Evolutionary conservation across 345 rosid genomes (phyloP).

Genomic region (rapeseed (Brassica napus)): DNA sequence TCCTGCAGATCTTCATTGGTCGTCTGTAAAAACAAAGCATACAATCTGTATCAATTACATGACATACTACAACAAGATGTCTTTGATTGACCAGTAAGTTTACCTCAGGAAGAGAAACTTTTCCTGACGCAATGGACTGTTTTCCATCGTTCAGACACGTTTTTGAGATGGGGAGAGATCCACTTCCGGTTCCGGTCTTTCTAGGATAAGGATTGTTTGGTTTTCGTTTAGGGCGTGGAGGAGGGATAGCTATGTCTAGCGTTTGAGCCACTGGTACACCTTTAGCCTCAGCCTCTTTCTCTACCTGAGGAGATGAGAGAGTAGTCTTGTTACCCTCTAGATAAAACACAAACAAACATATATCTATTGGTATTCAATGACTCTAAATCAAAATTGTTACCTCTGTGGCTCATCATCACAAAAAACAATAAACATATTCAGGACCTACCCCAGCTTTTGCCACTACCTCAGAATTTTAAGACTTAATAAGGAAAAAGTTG

Average conservation of each 20-base stretch:
- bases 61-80: background rate
- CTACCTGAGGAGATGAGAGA: conserved; percentile 57
- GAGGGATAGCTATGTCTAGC: conserved; percentile 84
- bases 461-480: too few relatives aligned
- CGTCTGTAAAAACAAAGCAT: conserved; percentile 47
- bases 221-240: conserved; percentile 96
- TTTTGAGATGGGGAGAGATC: conserved; percentile 40
- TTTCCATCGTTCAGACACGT: conserved; percentile 55
- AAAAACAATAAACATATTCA: too few relatives aligned
- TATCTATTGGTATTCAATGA: too few relatives aligned
- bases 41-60: background rate
- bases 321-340: conserved; percentile 9
- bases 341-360: too few relatives aligned
- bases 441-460: too few relatives aligned
- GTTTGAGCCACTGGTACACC: conserved; percentile 75
- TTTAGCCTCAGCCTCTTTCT: conserved; percentile 91
- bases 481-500: too few relatives aligned
- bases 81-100: conserved; percentile 16
- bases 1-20: conserved; percentile 48
- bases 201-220: conserved; percentile 96
- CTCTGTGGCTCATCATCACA: too few relatives aligned
- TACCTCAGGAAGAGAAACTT: conserved; percentile 65
- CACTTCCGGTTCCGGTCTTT: conserved; percentile 51
- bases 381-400: too few relatives aligned
- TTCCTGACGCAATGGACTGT: conserved; percentile 59